These are phyloP conservation scores for Stachybotrys chartarum DNA, from an alignment of 2,329 filamentous ascomycete species.

Conservation along the genomic window DNA sequence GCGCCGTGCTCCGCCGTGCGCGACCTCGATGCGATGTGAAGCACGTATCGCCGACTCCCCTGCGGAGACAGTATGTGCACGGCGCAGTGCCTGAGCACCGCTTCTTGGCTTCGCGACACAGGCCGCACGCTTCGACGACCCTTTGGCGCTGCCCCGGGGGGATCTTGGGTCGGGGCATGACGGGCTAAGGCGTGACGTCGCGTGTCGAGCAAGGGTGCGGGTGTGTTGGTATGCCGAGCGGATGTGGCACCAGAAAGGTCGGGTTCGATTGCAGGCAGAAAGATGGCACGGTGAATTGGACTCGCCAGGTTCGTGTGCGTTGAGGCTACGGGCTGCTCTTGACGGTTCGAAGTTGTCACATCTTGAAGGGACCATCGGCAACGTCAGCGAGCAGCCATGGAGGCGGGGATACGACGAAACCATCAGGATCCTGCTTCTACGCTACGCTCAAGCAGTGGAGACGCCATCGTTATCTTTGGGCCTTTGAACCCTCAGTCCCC, in stretches of 20 bases:
- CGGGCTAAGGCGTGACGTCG: not conserved
- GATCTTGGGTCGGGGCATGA: slow-evolving; percentile 46
- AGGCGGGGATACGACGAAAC: not conserved
- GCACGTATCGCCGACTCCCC: slow-evolving; percentile 31
- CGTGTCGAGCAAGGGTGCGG: too few species aligned
- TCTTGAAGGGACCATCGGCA: not conserved
- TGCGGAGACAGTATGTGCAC: slow-evolving; percentile 37
- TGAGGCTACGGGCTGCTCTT: not conserved
- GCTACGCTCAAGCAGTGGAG: not conserved
- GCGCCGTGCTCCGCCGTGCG: slow-evolving; percentile 17
- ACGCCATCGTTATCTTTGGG: not conserved
- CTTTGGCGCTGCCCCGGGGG: slow-evolving; percentile 39
- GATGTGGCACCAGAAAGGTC: too few species aligned
- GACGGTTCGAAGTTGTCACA: not conserved
- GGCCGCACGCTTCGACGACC: slow-evolving; percentile 38
- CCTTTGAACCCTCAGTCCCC: not conserved
- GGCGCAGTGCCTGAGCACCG: slow-evolving; percentile 41
- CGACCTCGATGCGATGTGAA: slow-evolving; percentile 17
- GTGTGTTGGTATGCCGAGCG: too few species aligned
- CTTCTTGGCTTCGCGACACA: slow-evolving; percentile 43
- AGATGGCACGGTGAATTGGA: too few species aligned
- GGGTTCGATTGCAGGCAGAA: too few species aligned
- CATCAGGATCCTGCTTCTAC: not conserved
- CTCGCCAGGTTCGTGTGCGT: not conserved
- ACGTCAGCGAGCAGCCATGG: not conserved